Evolutionary conservation across 805 yeast genomes (phyloP), one percentile per base, ranked within the genome.

Genomic region (Wickerhamomyces bovis): DNA sequence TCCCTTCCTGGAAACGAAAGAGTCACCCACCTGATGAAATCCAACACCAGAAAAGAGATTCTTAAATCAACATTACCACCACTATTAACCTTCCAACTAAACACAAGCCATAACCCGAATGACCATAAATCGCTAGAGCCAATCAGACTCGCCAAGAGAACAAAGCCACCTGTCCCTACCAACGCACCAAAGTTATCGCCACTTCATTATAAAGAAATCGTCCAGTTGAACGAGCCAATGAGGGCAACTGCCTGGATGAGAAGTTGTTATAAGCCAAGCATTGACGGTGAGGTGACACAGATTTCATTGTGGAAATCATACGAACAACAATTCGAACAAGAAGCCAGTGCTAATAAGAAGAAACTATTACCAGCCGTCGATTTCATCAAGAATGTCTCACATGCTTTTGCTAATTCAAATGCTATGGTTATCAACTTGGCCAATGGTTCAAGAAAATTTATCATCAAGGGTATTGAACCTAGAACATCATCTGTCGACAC

Each of bases 161-260:
- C 85, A n/a, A 73, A 71, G 51, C 81, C 81, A 4, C 72, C 72
- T 9, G 78, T 80, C 0, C 96, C 96, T 2, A 69, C 73, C 1
- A 69, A 72, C 5, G 81, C 89, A 5, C 90, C 96, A 3, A 67
- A 62, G 21, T 67, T 88, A 30, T 73, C 83, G 3, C 67, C 67
- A 2, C 73, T 72, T 4, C 70, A 89, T 33, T 75, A 79, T 51
- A 67, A 72, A n/a, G 77, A 82, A 39, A 73, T 94, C 33, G 70
- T 84, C 41, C 68, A 71, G 25, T 67, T 89, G 45, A 76, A 81
- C 12, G 99, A 94, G 66, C 98, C 98, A 2, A 75, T 80, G 48
- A 75, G 99, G 51, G 96, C 98, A 0, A 87, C 96, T 6, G 77
- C 89, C 26, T 94, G 98, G 98, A 82, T 94, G 73, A 78, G 96